Conservation (phyloP, 1,284 basidiomycete species). For the Pascua guehoae region DNA sequence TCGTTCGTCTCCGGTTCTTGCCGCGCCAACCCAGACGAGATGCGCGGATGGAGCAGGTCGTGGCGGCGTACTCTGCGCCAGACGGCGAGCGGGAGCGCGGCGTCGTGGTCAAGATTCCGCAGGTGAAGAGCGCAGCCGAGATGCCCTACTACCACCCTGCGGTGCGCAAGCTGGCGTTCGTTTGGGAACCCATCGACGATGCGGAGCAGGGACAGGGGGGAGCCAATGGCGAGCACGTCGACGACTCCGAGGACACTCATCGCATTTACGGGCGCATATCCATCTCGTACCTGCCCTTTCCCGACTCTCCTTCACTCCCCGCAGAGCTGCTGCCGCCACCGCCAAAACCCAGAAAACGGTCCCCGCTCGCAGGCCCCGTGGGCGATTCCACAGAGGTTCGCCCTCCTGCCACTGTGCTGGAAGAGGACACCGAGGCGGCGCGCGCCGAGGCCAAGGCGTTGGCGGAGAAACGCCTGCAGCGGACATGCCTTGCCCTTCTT, state of each 20-base stretch:
- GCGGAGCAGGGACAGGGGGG: background rate
- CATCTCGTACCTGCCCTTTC: conserved; percentile 35
- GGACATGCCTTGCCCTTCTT: conserved; percentile 74
- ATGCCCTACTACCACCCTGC: conserved; percentile 48
- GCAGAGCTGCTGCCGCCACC: conserved; percentile 7
- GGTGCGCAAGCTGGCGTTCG: conserved; percentile 38
- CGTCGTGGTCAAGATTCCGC: conserved; percentile 34
- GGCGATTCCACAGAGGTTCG: background rate
- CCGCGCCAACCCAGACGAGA: conserved; percentile 44
- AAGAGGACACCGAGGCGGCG: conserved; percentile 8
- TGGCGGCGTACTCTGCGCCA: conserved; percentile 1
- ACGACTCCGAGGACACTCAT: background rate
- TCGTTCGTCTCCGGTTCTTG: conserved; percentile 30
- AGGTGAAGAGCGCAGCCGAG: conserved; percentile 25
- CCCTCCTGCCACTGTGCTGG: conserved; percentile 15
- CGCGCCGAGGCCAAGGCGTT: conserved; percentile 9
- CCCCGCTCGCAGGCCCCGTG: conserved; percentile 30
- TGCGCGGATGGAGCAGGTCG: conserved; percentile 32
- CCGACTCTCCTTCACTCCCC: conserved; percentile 7
- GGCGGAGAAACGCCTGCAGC: conserved; percentile 58
- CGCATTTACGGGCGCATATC: conserved; percentile 17
- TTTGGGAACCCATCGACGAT: conserved; percentile 21
- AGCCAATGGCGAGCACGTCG: conserved; percentile 20
- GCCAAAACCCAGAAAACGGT: conserved; percentile 23
- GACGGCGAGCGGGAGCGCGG: conserved; percentile 16